Percentiles rank a stretch among this genome's conserved stretches.
Conservation (phyloP, 2,329 filamentous ascomycete species). For the Escovopsis weberi region DNA sequence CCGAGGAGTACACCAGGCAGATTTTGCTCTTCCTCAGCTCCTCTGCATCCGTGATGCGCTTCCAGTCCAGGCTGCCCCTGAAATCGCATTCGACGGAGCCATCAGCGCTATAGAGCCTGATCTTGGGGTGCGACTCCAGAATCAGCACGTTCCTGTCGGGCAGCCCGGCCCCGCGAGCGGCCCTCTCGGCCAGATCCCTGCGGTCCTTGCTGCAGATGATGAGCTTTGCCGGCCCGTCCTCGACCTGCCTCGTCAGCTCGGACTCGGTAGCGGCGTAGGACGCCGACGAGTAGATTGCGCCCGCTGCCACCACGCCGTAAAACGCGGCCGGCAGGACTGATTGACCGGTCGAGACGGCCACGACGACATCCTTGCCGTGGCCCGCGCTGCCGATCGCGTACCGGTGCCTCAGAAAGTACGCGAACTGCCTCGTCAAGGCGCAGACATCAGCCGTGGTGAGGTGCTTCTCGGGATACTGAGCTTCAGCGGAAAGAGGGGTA, state of each 20-base stretch:
- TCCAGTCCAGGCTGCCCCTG: constrained; percentile 33
- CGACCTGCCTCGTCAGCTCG: constrained; percentile 34
- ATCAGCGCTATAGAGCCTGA: constrained; percentile 14
- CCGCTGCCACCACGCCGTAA: constrained; percentile 42
- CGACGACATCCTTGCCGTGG: constrained; percentile 36
- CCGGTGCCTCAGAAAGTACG: constrained; percentile 35
- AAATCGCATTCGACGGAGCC: constrained; percentile 13
- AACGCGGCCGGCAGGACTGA: constrained; percentile 38
- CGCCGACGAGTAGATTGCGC: constrained; percentile 43
- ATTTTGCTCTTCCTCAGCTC: constrained; percentile 26
- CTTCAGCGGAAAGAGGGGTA: constrained; percentile 41
- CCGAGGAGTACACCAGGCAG: constrained; percentile 33
- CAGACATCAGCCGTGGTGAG: constrained; percentile 39
- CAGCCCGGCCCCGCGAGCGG: constrained; percentile 31
- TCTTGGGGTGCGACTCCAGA: constrained; percentile 24
- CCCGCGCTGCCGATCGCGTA: constrained; percentile 38
- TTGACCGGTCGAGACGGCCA: constrained; percentile 42
- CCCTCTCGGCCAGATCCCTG: constrained; percentile 30
- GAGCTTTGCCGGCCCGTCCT: constrained; percentile 22
- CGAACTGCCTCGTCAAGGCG: constrained; percentile 34
- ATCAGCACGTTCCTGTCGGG: constrained; percentile 32
- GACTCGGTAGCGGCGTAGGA: constrained; percentile 32
- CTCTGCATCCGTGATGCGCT: constrained; percentile 32
- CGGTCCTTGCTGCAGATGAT: constrained; percentile 33
- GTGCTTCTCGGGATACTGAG: constrained; percentile 35